phyloP scores from a whole-genome alignment of 176 grass and related monocot genomes.

The Ensete glaucum region DNA sequence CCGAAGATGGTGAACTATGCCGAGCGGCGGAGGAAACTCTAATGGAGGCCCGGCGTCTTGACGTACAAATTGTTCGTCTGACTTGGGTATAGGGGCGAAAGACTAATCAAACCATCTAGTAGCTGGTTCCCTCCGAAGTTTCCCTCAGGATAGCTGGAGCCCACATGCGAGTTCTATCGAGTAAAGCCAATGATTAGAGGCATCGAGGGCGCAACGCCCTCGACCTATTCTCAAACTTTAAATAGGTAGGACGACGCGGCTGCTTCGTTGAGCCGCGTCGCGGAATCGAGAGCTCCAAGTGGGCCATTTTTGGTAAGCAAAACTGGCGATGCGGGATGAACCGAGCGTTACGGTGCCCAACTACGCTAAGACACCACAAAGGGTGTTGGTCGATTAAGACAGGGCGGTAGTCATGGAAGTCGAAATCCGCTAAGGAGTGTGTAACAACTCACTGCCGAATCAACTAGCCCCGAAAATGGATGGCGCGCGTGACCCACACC shows the following conservation, averaged over 20 bases:
- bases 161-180: slow-evolving; percentile 41
- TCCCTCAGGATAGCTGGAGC: slow-evolving; percentile 24
- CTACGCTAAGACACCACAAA: slow-evolving; percentile 47
- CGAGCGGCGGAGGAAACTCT: too few relatives aligned
- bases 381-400: slow-evolving; percentile 50
- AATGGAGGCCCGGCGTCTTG: too few relatives aligned
- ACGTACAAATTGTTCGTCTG: too few relatives aligned
- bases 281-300: slow-evolving; percentile 37
- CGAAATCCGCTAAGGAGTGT: too few relatives aligned
- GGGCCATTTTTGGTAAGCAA: slow-evolving; percentile 43
- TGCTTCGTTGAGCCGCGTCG: slow-evolving; percentile 20
- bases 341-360: too few relatives aligned
- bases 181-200: slow-evolving; percentile 81
- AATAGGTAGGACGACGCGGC: slow-evolving; percentile 38
- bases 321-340: slow-evolving; percentile 43
- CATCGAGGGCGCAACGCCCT: slow-evolving; percentile 56
- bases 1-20: slow-evolving; percentile 86
- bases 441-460: too few relatives aligned
- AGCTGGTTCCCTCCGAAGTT: slow-evolving; percentile 46
- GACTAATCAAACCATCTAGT: slow-evolving; percentile 42
- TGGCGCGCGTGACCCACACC: too few relatives aligned
- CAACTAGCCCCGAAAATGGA: slow-evolving; percentile 46
- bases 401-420: too few relatives aligned
- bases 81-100: slow-evolving; percentile 39
- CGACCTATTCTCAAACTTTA: slow-evolving; percentile 75